These are phyloP conservation scores for Rosellinia necatrix DNA, from an alignment of 2,329 filamentous ascomycete species.

Conservation along the genomic window DNA sequence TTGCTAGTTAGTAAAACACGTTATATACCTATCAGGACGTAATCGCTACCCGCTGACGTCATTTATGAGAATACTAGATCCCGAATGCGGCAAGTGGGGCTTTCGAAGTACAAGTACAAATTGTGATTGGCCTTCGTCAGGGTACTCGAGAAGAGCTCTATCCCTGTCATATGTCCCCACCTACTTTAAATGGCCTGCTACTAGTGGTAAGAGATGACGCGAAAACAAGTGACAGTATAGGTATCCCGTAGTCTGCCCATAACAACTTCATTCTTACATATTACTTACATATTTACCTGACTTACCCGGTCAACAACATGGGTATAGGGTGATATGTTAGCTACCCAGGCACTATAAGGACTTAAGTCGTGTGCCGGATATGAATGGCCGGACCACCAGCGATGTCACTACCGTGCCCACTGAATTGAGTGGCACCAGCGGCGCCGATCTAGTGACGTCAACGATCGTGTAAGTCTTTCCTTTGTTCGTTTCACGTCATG, in stretches of 20 bases:
- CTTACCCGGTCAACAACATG: neutral
- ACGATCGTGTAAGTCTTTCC: constrained; percentile 1
- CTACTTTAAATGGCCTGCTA: too few species aligned
- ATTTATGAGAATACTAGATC: too few species aligned
- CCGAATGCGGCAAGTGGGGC: constrained; percentile 4
- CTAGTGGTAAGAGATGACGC: too few species aligned
- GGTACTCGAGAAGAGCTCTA: neutral
- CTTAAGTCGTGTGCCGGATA: neutral
- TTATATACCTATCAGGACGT: too few species aligned
- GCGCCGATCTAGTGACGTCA: constrained; percentile 28
- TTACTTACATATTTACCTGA: constrained; percentile 2
- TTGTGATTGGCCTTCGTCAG: too few species aligned
- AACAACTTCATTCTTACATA: neutral
- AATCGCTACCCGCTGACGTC: too few species aligned
- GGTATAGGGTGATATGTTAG: too few species aligned
- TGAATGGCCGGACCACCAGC: neutral
- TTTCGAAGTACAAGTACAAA: too few species aligned
- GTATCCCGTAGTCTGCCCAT: too few species aligned
- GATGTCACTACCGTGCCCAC: too few species aligned
- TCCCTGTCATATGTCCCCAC: neutral
- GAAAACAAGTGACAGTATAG: constrained; percentile 3
- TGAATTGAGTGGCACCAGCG: too few species aligned
- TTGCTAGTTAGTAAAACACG: too few species aligned
- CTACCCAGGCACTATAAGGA: neutral
- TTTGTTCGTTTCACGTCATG: constrained; percentile 26